Conservation (phyloP, 768 basidiomycete genomes). For the Termitomyces sp. region DNA sequence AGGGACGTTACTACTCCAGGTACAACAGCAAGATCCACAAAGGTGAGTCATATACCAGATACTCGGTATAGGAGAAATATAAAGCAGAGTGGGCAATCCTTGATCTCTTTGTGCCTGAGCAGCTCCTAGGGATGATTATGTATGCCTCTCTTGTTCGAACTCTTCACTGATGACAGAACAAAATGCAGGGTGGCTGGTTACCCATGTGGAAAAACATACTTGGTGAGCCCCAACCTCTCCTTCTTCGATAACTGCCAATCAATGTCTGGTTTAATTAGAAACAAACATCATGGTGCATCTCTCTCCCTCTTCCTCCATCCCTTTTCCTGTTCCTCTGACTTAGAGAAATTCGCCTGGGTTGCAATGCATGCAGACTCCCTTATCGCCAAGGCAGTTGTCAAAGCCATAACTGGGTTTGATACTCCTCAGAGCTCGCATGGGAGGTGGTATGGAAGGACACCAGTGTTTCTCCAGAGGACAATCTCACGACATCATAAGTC, state of each 20-base stretch:
- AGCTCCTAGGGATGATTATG: slow-evolving; percentile 73
- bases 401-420: slow-evolving; percentile 64
- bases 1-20: slow-evolving; percentile 68
- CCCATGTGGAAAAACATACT: slow-evolving; percentile 92
- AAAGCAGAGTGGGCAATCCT: slow-evolving; percentile 79
- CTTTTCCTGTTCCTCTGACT: too few species aligned
- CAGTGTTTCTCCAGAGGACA: slow-evolving; percentile 55
- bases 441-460: slow-evolving; percentile 75
- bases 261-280: slow-evolving; percentile 33
- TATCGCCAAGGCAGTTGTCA: slow-evolving; percentile 66
- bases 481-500: slow-evolving; percentile 47
- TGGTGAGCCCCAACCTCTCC: slow-evolving; percentile 29
- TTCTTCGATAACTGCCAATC: not conserved
- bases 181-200: slow-evolving; percentile 64
- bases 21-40: slow-evolving; percentile 65
- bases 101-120: slow-evolving; percentile 72
- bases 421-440: slow-evolving; percentile 61
- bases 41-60: slow-evolving; percentile 68
- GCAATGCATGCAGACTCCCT: slow-evolving; percentile 79
- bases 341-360: slow-evolving; percentile 36
- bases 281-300: slow-evolving; percentile 78
- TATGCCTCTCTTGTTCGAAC: slow-evolving; percentile 15
- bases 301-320: not conserved
- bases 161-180: slow-evolving; percentile 7
- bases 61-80: slow-evolving; percentile 82